These are phyloP conservation scores for Neofusicoccum ribis DNA, from an alignment of 2,329 filamentous ascomycete species.

Conservation along the genomic window DNA sequence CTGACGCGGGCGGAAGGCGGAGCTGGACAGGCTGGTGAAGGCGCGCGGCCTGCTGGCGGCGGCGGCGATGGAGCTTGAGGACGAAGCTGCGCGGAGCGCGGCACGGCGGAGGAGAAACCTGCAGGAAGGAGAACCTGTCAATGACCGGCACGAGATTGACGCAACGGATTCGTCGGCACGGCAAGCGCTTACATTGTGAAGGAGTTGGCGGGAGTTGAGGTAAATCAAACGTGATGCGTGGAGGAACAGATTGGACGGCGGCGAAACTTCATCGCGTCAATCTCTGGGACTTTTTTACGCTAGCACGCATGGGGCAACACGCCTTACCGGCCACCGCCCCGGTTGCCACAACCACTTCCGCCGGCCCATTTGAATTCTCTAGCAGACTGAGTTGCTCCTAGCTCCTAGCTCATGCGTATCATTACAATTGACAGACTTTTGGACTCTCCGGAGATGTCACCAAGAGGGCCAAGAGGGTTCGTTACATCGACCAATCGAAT, in stretches of 20 bases:
- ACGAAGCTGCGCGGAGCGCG: conserved; percentile 55
- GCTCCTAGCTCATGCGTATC: too few species aligned
- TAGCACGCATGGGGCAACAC: not conserved
- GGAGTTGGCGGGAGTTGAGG: not conserved
- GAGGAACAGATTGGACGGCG: not conserved
- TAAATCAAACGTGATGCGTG: not conserved
- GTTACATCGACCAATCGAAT: too few species aligned
- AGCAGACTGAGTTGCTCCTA: too few species aligned
- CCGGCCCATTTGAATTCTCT: not conserved
- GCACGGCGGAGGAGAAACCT: conserved; percentile 62
- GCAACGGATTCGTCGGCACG: not conserved
- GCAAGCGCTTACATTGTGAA: not conserved
- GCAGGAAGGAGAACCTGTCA: not conserved
- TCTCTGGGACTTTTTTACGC: not conserved
- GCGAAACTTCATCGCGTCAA: not conserved
- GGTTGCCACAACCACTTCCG: not conserved
- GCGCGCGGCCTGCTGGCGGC: conserved; percentile 43
- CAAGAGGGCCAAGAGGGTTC: too few species aligned
- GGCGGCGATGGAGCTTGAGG: conserved; percentile 42
- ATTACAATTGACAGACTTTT: too few species aligned
- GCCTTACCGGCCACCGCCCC: not conserved
- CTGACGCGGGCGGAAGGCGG: conserved; percentile 32
- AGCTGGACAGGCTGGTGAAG: conserved; percentile 31
- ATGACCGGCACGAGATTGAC: not conserved
- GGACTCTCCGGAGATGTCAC: too few species aligned